Base-by-base conservation (phyloP, 2,329 filamentous ascomycete genomes). In the Aureobasidium subglaciale region DNA sequence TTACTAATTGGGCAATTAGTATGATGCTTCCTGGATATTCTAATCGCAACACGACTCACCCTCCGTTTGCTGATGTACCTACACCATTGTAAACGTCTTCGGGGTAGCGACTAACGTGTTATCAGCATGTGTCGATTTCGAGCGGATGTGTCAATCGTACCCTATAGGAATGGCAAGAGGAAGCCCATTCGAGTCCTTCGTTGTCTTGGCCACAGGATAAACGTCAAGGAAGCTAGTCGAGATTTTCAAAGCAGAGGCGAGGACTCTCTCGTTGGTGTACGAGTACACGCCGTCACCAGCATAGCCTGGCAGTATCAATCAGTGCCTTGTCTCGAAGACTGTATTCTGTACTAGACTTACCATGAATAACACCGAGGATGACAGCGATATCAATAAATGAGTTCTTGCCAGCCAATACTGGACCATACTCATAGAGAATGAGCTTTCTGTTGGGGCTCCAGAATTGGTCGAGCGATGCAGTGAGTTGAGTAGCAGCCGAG, bases 11-110 rank as follows among this genome's bases (percentile, higher is more conserved):
- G 2, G 7, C 25, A n/a, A 11, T 50, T 2, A 50, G 46, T n/a
- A 29, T 37, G 2, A n/a, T 20, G 22, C 32, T 22, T 9, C 7
- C 9, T 15, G 6, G 2, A 18, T 2, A 16, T 5, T 20, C 11
- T 27, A 6, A 4, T 1, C 1, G n/a, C 15, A 13, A 16, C 34
- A 15, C n/a, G 6, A 25, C 49, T 24, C 25, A 34, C 49, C 67
- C 67, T 37, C 66, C 65, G 25, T 66, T 60, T 1, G 30, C 16
- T 20, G 59, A 55, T 5, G 66, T 68, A 4, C 63, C 66, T 9
- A 60, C 63, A 8, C 67, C 67, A 32, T 65, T 67, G 58, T 69
- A 69, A 13, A 68, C 61, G 45, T 69, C 67, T 55, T 68, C 66
- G n/a, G 67, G 66, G 43, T 68, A 69, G 5, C 67, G 64, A 3